A percentile compares a stretch with the other conserved stretches of the same genome.
phyloP scores from a whole-genome alignment of 257 asterid genomes.

The Solanum pimpinellifolium region DNA sequence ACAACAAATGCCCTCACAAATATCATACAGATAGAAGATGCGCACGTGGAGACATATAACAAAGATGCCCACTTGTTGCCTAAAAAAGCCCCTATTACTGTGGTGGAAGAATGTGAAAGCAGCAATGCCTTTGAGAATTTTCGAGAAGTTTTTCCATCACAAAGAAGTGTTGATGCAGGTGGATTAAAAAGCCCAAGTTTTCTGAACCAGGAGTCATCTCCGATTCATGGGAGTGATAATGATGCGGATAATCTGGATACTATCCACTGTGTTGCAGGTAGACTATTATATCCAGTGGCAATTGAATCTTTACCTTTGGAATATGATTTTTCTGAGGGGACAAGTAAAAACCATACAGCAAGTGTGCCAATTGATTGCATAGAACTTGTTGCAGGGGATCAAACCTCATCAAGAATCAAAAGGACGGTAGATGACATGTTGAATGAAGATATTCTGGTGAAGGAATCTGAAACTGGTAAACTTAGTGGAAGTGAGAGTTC shows the following conservation, averaged over 20 bases:
- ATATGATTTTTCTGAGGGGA: background rate
- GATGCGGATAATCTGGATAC: slow-evolving; percentile 17
- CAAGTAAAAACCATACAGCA: background rate
- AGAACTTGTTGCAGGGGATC: background rate
- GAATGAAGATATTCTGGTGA: background rate
- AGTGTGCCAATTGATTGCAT: background rate
- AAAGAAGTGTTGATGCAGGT: slow-evolving; percentile 5
- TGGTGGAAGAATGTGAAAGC: slow-evolving; percentile 7
- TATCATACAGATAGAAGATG: slow-evolving; percentile 2
- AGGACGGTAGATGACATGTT: background rate
- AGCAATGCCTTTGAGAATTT: slow-evolving; percentile 9
- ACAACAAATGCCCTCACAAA: slow-evolving; percentile 5
- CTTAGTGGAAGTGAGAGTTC: slow-evolving; percentile 15
- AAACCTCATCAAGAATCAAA: background rate
- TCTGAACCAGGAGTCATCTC: slow-evolving; percentile 12
- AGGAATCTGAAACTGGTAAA: slow-evolving; percentile 12
- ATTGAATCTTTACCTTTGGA: slow-evolving; percentile 12
- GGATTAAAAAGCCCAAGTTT: slow-evolving; percentile 17
- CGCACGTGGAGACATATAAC: background rate
- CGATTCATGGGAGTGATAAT: slow-evolving; percentile 14
- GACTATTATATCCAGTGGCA: slow-evolving; percentile 3
- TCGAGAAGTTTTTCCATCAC: slow-evolving; percentile 12
- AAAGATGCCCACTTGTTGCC: background rate
- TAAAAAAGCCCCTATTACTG: slow-evolving; percentile 7
- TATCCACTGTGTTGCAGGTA: slow-evolving; percentile 10